Evolutionary conservation across 2,329 filamentous ascomycete species (phyloP), one percentile per base, ranked within the genome.

Genomic region (Claviceps purpurea): DNA sequence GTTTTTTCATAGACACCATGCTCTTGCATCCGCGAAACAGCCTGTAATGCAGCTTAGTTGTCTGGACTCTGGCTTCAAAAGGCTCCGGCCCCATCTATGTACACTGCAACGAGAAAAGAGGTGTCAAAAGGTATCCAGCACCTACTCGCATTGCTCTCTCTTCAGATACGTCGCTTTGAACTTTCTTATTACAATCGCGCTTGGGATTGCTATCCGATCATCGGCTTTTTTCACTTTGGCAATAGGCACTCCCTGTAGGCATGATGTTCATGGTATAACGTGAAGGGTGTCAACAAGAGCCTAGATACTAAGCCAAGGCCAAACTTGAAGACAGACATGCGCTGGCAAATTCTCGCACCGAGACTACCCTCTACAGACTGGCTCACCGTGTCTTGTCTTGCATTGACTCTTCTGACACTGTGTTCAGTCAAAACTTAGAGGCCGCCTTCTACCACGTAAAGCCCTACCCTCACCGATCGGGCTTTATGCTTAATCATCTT

Each of bases 401-500:
- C 18, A 30, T 42, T 24, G n/a, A 4, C 16, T 30, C 24, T 18
- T 41, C 16, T 16, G 22, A 40, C 47, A 49, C 11, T 6, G 40
- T 22, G 14, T 18, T 18, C 45, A 20, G 16, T 16, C 30, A 47
- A 39, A 13, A 1, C 8, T 13, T 3, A 24, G 4, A 7, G n/a
- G n/a, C 38, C 47, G 18, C 38, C 47, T 49, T 30, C 22, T 30
- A 22, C n/a, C 41, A 46, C 38, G 5, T 41, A 24, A 16, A 49
- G 30, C 46, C 50, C 50, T 52, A 39, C 49, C 50, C 50, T 39
- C 50, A 52, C 50, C 50, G 45, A 49, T 49, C 16, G 24, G 46
- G 30, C 39, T 40, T 38, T 11, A 37, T 18, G 14, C 37, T 30
- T 16, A 16, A 7, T 26, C 34, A n/a, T 11, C 10, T 26, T 22